Conservation (phyloP, 495 filamentous ascomycete species). For the Aspergillus panamensis region DNA sequence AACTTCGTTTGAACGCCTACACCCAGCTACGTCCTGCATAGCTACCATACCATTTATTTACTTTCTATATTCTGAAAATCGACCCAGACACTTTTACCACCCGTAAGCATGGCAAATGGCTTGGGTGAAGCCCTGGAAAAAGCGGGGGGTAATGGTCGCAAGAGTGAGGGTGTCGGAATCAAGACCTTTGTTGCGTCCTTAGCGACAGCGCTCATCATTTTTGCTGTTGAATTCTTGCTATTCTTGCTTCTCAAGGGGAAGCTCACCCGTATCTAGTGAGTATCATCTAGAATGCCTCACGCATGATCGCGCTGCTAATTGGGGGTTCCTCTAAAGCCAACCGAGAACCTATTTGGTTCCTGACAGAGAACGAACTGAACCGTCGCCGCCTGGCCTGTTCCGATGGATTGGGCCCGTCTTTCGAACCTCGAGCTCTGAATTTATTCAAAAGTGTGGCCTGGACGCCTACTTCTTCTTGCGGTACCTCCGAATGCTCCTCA, state of each 20-base stretch:
- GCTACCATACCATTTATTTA: too few relatives aligned
- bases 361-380: conserved; percentile 73
- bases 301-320: not conserved
- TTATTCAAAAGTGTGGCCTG: conserved; percentile 91
- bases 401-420: conserved; percentile 69
- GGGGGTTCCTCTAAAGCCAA: conserved; percentile 47
- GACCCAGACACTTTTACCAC: conserved; percentile 3
- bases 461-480: conserved; percentile 98
- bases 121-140: conserved; percentile 38
- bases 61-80: not conserved
- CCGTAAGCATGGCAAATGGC: conserved; percentile 29
- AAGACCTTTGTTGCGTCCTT: conserved; percentile 72
- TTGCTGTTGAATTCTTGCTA: conserved; percentile 70
- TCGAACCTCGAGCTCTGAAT: conserved; percentile 74
- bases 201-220: conserved; percentile 65
- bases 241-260: conserved; percentile 78
- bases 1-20: not conserved
- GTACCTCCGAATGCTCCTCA: conserved; percentile 87
- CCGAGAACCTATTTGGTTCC: conserved; percentile 90
- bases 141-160: conserved; percentile 40
- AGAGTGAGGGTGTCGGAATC: conserved; percentile 45
- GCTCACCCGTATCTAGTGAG: conserved; percentile 81
- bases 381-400: conserved; percentile 67
- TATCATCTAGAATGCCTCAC: not conserved
- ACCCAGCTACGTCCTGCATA: not conserved